Evolutionary conservation across 169 alveolate genomes (phyloP), one percentile per base, ranked within the genome.

Genomic region (Eimeria zaria): DNA sequence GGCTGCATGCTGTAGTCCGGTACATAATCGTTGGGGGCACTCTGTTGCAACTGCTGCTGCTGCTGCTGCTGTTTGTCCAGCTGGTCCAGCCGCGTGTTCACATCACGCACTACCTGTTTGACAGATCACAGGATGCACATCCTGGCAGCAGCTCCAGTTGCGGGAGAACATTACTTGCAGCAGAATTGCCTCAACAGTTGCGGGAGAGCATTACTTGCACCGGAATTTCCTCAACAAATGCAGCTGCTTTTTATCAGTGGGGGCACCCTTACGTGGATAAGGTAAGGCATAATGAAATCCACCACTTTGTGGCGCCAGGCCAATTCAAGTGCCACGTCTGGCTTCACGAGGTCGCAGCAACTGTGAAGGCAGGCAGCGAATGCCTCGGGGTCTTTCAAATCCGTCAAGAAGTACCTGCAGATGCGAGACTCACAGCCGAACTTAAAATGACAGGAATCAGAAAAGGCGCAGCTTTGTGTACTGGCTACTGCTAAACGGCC

Each of bases 251-350:
- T n/a, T 18, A 73, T 16, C 53, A 7, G 30, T 53, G 51, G 51
- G 6, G 18, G 36, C 27, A 30, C 64, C 27, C 78, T 44, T 58
- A 97, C 98, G 97, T 99, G 99, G 67, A 99, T 99, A 98, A 99
- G 98, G 98, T 98, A 99, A 18, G 99, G 99, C 99, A 99, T 99
- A 53, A 99, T 98, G 96, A 98, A 98, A 97, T 99, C 99, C 95
- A 98, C 97, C 93, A 99, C 98, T 55, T 99, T 99, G 97, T 99
- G 98, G 95, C 99, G 97, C 99, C 99, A 99, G 9, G 99, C 99
- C 85, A 99, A 97, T 98, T 99, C 99, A 98, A 99, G 97, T 22
- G 99, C 99, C 41, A 99, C 99, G 95, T 99, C 99, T 20, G 99
- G 99, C 96, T 99, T 99, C 60, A 99, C 97, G 48, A 99, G 98